Evolutionary conservation across 176 grass and related monocot species (phyloP), one percentile per base, ranked within the genome.

Genomic region (Carex littledalei): DNA sequence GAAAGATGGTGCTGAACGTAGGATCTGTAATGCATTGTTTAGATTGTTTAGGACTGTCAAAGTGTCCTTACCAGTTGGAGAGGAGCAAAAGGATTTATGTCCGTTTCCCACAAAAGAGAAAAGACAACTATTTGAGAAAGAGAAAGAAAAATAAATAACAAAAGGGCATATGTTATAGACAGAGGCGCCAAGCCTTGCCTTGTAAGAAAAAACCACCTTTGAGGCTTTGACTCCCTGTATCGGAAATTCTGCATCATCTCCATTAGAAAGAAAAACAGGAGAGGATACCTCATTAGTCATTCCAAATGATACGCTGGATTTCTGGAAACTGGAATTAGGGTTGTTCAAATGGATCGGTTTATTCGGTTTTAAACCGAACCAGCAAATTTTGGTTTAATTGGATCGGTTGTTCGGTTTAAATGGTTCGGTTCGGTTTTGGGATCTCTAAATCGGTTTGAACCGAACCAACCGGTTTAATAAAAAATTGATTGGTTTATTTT

Each of bases 121-220:
- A 29, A 76, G 3, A 22, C 5, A 29, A 76, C 72, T 54, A 54
- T 76, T 54, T 54, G 11, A 29, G 10, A 14, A 53, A 54, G 45
- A 26, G 14, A 76, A 3, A 12, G 21, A 63, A 63, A 24, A 21
- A n/a, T 9, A 53, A 54, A 54, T 10, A 45, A 71, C 22, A 50
- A 2, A 52, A 26, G 11, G 20, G 43, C 22, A 55, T 55, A 2
- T 77, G 21, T 77, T 77, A 11, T 29, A 15, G 71, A 76, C 35
- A 43, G 15, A 65, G 2, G 71, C 10, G 70, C 41, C 20, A 77
- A 77, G 49, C 11, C 13, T 53, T 77, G 49, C 73, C 73, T 77
- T 77, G 49, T 77, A 77, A 77, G 73, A 7, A 77, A 55, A 54
- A 77, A 77, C 29, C 47, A 77, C 73, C 73, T 54, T 21, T 26